phyloP scores from a whole-genome alignment of 257 asterid genomes.

The Solanum dulcamara region DNA sequence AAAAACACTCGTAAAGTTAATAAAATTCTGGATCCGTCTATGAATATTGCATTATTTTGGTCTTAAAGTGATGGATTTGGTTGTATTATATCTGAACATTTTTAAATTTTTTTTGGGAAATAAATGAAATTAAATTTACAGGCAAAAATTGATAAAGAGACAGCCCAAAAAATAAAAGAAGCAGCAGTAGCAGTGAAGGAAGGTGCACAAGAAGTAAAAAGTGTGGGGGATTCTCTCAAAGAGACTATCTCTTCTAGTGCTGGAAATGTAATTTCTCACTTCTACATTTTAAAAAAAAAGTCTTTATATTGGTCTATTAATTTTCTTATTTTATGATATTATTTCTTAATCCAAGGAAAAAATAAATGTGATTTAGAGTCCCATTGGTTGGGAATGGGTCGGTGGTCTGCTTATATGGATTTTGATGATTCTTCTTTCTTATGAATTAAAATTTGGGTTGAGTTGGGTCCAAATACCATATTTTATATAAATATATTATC shows the following conservation, averaged over 20 bases:
- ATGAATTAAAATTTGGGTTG: not conserved
- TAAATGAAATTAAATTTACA: not conserved
- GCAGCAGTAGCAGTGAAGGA: slow-evolving; percentile 60
- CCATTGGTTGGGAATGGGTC: not conserved
- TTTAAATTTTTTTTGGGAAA: not conserved
- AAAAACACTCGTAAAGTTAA: not conserved
- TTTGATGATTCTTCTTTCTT: not conserved
- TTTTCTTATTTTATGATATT: no score
- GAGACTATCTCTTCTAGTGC: slow-evolving; percentile 29
- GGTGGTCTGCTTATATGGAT: not conserved
- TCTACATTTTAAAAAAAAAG: not conserved
- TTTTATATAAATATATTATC: not conserved
- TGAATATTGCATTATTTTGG: not conserved
- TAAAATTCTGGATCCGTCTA: not conserved
- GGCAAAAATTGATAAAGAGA: slow-evolving; percentile 54
- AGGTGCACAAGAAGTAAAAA: slow-evolving; percentile 49
- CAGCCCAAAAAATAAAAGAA: slow-evolving; percentile 47
- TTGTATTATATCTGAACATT: not conserved
- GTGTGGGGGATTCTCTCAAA: slow-evolving; percentile 28
- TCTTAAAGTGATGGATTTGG: not conserved
- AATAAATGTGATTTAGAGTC: no score
- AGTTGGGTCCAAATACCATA: not conserved
- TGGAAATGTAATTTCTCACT: slow-evolving; percentile 29
- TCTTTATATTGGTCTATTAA: not conserved
- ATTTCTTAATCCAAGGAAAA: not conserved